Evolutionary conservation across 2,329 filamentous ascomycete species (phyloP).

Genomic region (Lachnellula arida): DNA sequence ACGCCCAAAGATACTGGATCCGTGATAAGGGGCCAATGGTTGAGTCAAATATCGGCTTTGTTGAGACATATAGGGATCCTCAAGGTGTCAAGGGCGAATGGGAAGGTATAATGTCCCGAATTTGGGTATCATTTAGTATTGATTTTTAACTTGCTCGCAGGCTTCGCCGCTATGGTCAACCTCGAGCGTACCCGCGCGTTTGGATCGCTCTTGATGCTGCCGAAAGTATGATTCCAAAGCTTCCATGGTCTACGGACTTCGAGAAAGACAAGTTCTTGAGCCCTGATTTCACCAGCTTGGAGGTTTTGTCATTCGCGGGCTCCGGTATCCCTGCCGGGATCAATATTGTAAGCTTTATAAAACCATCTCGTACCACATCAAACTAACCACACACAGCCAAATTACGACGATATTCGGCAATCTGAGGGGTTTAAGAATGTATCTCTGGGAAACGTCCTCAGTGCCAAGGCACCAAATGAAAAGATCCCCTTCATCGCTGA

Average conservation of each 20-base stretch:
- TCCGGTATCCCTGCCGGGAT: slow-evolving; percentile 62
- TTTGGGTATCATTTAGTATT: not conserved
- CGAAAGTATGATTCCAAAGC: slow-evolving; percentile 75
- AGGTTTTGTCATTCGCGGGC: slow-evolving; percentile 77
- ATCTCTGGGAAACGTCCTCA: slow-evolving; percentile 86
- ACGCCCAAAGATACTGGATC: slow-evolving; percentile 78
- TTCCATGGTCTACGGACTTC: slow-evolving; percentile 85
- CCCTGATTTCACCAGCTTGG: slow-evolving; percentile 91
- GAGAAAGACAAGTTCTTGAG: slow-evolving; percentile 96
- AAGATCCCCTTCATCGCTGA: slow-evolving; percentile 85
- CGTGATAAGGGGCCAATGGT: slow-evolving; percentile 76
- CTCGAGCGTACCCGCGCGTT: slow-evolving; percentile 87
- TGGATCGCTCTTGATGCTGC: slow-evolving; percentile 74
- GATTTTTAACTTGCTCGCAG: slow-evolving; percentile 9
- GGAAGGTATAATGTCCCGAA: slow-evolving; percentile 50
- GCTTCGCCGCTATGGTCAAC: slow-evolving; percentile 78
- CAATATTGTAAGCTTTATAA: slow-evolving; percentile 43
- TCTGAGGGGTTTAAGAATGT: slow-evolving; percentile 89
- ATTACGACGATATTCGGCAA: slow-evolving; percentile 75
- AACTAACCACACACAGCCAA: slow-evolving; percentile 40
- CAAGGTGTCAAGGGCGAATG: slow-evolving; percentile 77
- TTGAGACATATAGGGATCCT: slow-evolving; percentile 82
- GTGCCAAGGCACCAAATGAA: slow-evolving; percentile 87
- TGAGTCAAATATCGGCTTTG: slow-evolving; percentile 76
- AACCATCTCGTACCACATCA: slow-evolving; percentile 25